Evolutionary conservation across 768 basidiomycete species (phyloP).

Genomic region (Cubamyces sp.): DNA sequence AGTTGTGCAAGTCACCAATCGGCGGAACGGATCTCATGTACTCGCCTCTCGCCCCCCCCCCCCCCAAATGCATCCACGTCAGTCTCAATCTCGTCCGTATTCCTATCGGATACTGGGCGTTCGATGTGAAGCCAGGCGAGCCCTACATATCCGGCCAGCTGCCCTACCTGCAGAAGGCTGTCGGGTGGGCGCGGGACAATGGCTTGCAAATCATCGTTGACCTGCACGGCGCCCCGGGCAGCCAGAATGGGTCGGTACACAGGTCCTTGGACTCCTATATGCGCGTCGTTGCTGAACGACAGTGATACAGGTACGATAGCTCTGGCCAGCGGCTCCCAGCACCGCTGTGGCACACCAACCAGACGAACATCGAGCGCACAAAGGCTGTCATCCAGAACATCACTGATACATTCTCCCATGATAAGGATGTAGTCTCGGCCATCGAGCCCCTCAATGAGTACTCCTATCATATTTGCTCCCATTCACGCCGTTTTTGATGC

Average conservation of each 20-base stretch:
- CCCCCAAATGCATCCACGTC: background rate
- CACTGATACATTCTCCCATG: conserved; percentile 58
- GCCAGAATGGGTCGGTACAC: conserved; percentile 72
- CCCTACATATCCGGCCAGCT: conserved; percentile 81
- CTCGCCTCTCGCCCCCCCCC: conserved; percentile 6
- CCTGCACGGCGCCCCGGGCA: conserved; percentile 72
- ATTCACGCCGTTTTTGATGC: background rate
- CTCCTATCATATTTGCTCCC: conserved; percentile 15
- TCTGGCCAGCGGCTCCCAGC: conserved; percentile 68
- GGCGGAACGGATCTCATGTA: background rate
- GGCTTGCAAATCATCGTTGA: conserved; percentile 85
- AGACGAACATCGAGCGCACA: conserved; percentile 69
- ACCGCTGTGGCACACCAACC: conserved; percentile 72
- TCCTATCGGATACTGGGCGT: conserved; percentile 92
- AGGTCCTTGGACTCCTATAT: background rate
- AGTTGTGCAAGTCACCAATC: conserved; percentile 28
- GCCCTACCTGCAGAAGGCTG: conserved; percentile 68
- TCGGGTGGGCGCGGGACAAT: conserved; percentile 68
- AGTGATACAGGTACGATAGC: conserved; percentile 67
- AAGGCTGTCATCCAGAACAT: conserved; percentile 65
- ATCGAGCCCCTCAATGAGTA: conserved; percentile 86
- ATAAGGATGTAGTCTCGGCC: conserved; percentile 57
- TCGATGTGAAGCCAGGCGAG: conserved; percentile 77
- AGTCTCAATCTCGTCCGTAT: conserved; percentile 80
- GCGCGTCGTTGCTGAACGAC: background rate